Evolutionary conservation across 2,329 filamentous ascomycete genomes (phyloP), one percentile per base, ranked within the genome.

Genomic region (Cladophialophora chaetospira): DNA sequence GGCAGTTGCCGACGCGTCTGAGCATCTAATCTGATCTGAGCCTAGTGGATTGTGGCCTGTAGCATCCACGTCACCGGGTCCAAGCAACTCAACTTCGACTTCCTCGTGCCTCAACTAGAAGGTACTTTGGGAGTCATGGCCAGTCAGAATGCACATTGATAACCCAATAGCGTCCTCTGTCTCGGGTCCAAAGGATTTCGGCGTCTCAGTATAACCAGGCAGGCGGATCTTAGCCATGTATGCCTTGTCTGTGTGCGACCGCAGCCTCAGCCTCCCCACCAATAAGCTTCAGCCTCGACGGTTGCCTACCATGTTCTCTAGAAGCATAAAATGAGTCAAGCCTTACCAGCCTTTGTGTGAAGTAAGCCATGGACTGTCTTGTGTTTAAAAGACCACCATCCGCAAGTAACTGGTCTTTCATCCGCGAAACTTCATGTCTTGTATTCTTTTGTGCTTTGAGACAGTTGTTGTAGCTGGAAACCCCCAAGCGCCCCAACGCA

Each of bases 261-360:
- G 23, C 36, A 51, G 48, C 48, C 48, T 51, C 35, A 33, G 23
- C 25, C 2, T 26, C 21, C 25, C 26, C 15, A 11, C 48, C 48
- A 51, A 51, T 51, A 25, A 23, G 4, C 15, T n/a, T 26, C 9
- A 10, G 15, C 21, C 15, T 17, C 36, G 17, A 40, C 25, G 23
- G 36, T 26, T 42, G 48, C 35, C 48, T 51, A 36, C 48, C 25
- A 23, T 10, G 21, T 33, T 17, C 44, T 15, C 48, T 11, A 19
- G n/a, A 13, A 25, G 15, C 4, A 10, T 42, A 6, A 26, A 43
- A 42, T 51, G 48, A 51, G 35, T 51, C 48, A 51, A 51, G 35
- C 42, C 23, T 19, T 4, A 33, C 11, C n/a, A 17, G 17, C 8
- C 15, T 21, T n/a, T n/a, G n/a, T n/a, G n/a, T n/a, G n/a, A n/a